A percentile compares a stretch with the other conserved stretches of the same genome.
phyloP scores from a whole-genome alignment of 2,329 filamentous ascomycete species.

The Phaeosphaeriaceae sp. region DNA sequence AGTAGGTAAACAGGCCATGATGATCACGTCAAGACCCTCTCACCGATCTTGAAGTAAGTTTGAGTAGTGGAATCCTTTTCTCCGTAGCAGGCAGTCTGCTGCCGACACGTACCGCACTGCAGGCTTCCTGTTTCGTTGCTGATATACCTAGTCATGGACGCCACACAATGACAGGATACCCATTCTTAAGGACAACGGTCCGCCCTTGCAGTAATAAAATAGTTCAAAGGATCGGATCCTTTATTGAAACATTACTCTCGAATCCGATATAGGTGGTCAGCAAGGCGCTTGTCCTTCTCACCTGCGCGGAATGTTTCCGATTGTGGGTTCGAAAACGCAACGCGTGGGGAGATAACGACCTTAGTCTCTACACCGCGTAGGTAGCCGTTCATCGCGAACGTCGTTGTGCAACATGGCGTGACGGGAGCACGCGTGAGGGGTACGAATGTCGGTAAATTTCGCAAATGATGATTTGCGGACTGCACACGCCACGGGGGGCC shows the following conservation, averaged over 20 bases:
- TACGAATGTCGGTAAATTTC: conserved; percentile 17
- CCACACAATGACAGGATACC: conserved; percentile 26
- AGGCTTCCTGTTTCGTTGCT: conserved; percentile 24
- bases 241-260: conserved; percentile 15
- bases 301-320: no score
- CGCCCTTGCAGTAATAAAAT: conserved; percentile 30
- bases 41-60: conserved; percentile 22
- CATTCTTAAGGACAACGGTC: conserved; percentile 26
- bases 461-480: conserved; percentile 19
- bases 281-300: background rate
- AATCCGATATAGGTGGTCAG: background rate
- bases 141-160: conserved; percentile 5
- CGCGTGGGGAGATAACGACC: background rate
- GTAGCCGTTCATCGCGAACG: background rate
- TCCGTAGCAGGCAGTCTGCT: conserved; percentile 3
- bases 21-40: conserved; percentile 10
- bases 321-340: background rate
- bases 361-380: background rate
- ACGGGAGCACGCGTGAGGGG: conserved; percentile 7
- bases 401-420: background rate
- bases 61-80: conserved; percentile 9
- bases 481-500: conserved; percentile 23
- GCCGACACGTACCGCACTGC: conserved; percentile 16
- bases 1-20: background rate
- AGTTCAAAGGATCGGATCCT: conserved; percentile 17